Evolutionary conservation across 257 asterid species (phyloP), one percentile per base, ranked within the genome.

Genomic region (Paulownia fortunei): DNA sequence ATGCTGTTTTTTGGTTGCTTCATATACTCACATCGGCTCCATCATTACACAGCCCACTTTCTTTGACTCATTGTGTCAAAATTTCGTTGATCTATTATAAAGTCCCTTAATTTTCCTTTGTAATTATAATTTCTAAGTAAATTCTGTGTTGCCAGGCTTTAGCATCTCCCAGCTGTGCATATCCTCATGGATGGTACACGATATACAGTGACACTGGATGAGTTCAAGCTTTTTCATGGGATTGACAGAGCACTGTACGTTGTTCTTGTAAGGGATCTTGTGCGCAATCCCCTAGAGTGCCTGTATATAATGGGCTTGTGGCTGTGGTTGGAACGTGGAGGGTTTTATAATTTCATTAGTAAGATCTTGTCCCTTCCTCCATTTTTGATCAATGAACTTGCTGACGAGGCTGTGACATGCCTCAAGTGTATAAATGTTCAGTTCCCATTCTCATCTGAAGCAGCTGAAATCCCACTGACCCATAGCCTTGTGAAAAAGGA

Each of bases 321-420:
- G 96, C 66, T 94, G 11, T 92, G 96, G 94, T 61, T 92, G 51
- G 96, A 94, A 80, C 82, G 81, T 6, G 16, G 66, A 2, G 89
- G 89, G 3, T 84, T 73, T 36, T 68, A 41, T 39, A 61, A 77
- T 26, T 60, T 85, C 56, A 30, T 89, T 1, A 46, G 76, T 37
- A 87, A 66, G 41, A 61, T 87, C 74, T 44, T 82, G n/a, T 52
- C 83, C 24, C 82, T 84, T 59, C 88, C 96, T n/a, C 77, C 63
- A 0, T 11, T 80, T 24, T 16, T 90, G 51, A 79, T 92, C 79
- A 82, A 82, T 11, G 85, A 82, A 60, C 85, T 87, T 52, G 92
- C 91, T 34, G 92, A 88, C 8, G 97, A 93, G 81, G 97, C 92
- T 24, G 10, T 83, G 2, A 27, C 79, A 13, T 92, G 94, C 88